Base-by-base conservation (phyloP, 2,329 filamentous ascomycete genomes). In the Penicillium sclerotigenum region DNA sequence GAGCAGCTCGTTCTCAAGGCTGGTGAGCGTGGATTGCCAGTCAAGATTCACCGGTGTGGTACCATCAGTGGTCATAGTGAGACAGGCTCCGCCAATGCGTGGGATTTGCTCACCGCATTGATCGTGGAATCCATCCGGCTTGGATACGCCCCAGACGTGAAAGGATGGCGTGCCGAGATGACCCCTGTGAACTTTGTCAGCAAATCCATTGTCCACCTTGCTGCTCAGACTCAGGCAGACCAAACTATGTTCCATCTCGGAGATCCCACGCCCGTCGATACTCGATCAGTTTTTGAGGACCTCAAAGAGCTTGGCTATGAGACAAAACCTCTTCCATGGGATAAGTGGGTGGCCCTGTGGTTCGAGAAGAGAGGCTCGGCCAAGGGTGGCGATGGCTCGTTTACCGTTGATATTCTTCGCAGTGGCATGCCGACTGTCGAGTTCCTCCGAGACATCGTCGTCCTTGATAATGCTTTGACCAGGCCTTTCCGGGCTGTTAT, bases 121-220 rank as follows among this genome's bases (percentile, higher is more conserved):
- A 81, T 92, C 26, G 87, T 91, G 1, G 89, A 92, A 69, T 91
- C 89, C 0, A 80, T 92, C 36, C 85, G 88, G 50, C 79, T 92
- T 4, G 88, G 88, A 6, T 82, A 83, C 62, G 83, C 83, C 1
- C 89, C 89, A 0, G 81, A 89, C 51, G 85, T 91, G 4, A 80
- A 87, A 47, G 85, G 85, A 40, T 93, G 89, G 89, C 83, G 86
- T 47, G 83, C 88, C 1, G 89, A 93, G 74, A 92, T 92, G 89
- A 91, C 89, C 0, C 89, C 89, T 0, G 89, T 91, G 14, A 89
- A 93, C 72, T 91, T 90, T 65, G 88, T 91, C 56, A 89, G 86
- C 73, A 85, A 85, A 60, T 85, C 88, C 4, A 89, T 93, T 61
- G 77, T 89, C 24, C 84, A 87, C 18, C 80, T 92, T 20, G 81